Percentiles rank a stretch among this genome's conserved stretches.
These are phyloP conservation scores for Beauveria sp. DNA, from an alignment of 2,329 filamentous ascomycete genomes.

Conservation along the genomic window DNA sequence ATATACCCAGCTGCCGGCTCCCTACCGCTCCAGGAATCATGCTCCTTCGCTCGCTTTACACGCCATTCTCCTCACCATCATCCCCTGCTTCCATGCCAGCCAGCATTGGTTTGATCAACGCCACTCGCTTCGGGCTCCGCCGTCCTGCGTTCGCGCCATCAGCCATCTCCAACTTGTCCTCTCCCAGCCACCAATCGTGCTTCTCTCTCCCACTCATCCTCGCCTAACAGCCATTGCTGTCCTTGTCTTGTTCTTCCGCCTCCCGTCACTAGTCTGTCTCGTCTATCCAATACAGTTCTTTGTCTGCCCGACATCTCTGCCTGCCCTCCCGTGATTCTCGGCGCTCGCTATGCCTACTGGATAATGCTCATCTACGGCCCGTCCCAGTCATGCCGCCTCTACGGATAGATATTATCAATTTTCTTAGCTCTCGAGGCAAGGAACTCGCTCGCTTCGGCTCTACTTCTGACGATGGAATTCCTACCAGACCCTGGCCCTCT, in stretches of 20 bases:
- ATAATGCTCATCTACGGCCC: slow-evolving; percentile 1
- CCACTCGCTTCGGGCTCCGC: neutral
- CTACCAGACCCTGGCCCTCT: neutral
- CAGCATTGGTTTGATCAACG: neutral
- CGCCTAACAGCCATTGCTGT: neutral
- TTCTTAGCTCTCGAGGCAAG: too few species aligned
- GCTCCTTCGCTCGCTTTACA: neutral
- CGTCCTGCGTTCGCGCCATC: neutral
- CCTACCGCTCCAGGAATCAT: neutral
- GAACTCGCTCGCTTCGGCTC: neutral
- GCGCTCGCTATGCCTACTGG: neutral
- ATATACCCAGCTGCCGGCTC: neutral
- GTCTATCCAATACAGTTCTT: neutral
- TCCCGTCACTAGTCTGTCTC: neutral
- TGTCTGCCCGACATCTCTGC: neutral
- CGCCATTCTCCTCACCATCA: neutral
- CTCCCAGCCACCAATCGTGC: slow-evolving; percentile 1
- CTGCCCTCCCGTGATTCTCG: neutral
- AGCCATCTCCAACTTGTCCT: neutral
- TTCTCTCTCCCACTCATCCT: neutral
- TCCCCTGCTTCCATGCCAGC: neutral
- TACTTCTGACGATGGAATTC: neutral
- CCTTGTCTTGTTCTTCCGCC: neutral
- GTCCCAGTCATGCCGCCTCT: neutral
- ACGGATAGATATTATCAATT: neutral